Conservation (phyloP, 805 yeast genomes). For the Kregervanrija pseudodelftensis region DNA sequence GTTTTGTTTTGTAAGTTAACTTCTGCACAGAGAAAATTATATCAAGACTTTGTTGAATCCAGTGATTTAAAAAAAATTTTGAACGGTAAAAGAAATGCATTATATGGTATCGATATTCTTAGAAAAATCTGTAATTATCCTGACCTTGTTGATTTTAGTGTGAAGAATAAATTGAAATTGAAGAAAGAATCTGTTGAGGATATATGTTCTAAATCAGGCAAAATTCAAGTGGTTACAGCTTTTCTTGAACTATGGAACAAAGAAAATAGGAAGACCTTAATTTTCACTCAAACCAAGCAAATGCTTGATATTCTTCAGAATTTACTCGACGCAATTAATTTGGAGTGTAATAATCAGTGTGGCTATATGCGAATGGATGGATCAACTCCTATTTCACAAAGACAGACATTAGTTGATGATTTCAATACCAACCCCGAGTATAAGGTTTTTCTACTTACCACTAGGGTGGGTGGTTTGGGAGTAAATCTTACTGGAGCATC, state of each 20-base stretch:
- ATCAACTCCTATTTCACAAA: slow-evolving; percentile 64
- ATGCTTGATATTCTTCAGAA: slow-evolving; percentile 84
- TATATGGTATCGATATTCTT: slow-evolving; percentile 83
- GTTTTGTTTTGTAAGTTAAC: slow-evolving; percentile 89
- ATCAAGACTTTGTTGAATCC: slow-evolving; percentile 66
- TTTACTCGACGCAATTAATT: slow-evolving; percentile 41
- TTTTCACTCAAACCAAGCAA: slow-evolving; percentile 91
- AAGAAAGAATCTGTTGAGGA: slow-evolving; percentile 28
- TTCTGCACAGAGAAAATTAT: slow-evolving; percentile 62
- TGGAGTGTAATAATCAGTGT: slow-evolving; percentile 23
- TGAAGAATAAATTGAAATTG: slow-evolving; percentile 18
- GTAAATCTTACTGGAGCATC: slow-evolving; percentile 93
- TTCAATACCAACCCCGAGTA: slow-evolving; percentile 60
- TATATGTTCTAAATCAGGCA: slow-evolving; percentile 55
- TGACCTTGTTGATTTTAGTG: slow-evolving; percentile 55
- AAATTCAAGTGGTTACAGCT: slow-evolving; percentile 80
- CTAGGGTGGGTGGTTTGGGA: slow-evolving; percentile 95
- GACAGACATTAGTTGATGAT: slow-evolving; percentile 76
- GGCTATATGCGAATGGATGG: slow-evolving; percentile 89
- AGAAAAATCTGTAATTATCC: slow-evolving; percentile 97
- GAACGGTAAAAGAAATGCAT: slow-evolving; percentile 70
- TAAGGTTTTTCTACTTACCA: slow-evolving; percentile 73
- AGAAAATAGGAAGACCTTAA: slow-evolving; percentile 69
- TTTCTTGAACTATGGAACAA: slow-evolving; percentile 67
- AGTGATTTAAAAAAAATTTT: slow-evolving; percentile 67